phyloP scores from a whole-genome alignment of 805 yeast species.

The Saccharomycodes ludwigii region DNA sequence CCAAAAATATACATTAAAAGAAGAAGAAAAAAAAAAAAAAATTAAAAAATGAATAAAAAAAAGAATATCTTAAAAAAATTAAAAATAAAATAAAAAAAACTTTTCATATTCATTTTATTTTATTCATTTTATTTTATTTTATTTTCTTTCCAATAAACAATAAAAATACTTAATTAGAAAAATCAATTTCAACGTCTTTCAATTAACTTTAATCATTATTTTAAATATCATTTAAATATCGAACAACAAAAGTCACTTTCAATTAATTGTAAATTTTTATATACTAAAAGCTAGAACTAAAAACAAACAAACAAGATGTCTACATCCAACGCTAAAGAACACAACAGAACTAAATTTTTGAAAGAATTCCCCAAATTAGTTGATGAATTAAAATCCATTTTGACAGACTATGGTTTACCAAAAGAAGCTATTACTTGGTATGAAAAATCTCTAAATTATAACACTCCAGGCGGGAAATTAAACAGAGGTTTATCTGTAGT shows the following conservation, averaged over 20 bases:
- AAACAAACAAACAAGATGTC: not conserved
- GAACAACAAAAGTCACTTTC: too few relatives aligned
- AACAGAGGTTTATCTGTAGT: conserved; percentile 94
- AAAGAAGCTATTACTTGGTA: conserved; percentile 81
- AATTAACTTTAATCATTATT: too few relatives aligned
- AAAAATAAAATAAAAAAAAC: not conserved
- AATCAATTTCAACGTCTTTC: too few relatives aligned
- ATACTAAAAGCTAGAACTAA: not conserved
- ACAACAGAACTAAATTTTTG: conserved; percentile 41
- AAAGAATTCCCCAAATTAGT: conserved; percentile 66
- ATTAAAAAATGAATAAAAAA: too few relatives aligned
- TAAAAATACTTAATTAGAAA: too few relatives aligned
- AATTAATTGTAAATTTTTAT: too few relatives aligned
- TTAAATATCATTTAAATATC: too few relatives aligned
- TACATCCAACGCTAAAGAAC: conserved; percentile 10
- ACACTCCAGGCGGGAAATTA: conserved; percentile 92
- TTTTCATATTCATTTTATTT: not conserved
- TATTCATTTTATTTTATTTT: not conserved
- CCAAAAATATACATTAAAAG: too few relatives aligned
- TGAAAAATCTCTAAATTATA: conserved; percentile 58
- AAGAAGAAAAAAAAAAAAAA: too few relatives aligned
- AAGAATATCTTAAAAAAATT: not conserved
- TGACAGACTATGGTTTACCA: conserved; percentile 67
- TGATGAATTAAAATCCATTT: conserved; percentile 52
- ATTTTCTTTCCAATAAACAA: not conserved